Evolutionary conservation across 768 basidiomycete genomes (phyloP), one percentile per base, ranked within the genome.

Genomic region (Gymnopilus dilepis): DNA sequence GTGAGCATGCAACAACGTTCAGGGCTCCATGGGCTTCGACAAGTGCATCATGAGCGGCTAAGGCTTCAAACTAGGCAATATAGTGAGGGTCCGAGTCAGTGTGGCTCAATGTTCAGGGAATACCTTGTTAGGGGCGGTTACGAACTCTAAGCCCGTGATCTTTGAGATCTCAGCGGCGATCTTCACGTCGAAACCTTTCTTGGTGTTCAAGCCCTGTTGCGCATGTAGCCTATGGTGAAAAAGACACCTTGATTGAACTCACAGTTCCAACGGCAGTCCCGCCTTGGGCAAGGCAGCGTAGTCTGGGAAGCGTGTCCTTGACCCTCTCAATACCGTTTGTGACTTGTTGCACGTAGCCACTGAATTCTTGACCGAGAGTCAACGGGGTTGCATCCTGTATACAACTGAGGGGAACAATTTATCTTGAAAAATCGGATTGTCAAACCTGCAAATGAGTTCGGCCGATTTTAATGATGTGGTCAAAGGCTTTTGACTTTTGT

Each of bases 261-360:
- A 95, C 95, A 59, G 97, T 99, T 65, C 97, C 97, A 56, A 99
- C 97, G 48, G 97, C 97, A 38, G 97, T 99, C 50, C 97, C 97
- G 68, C 97, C 97, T 76, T 99, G 97, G 40, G 97, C 97, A 60
- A 99, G 86, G 69, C 88, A 78, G 73, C 90, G 92, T 66, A 99
- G 73, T 48, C 97, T 89, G 45, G 96, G 95, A 56, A 99, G 76
- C 33, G 89, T 88, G 59, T 78, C 87, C 72, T 91, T 86, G 54
- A 94, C 83, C 48, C 97, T 88, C 54, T 86, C 90, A 65, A 99
- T 95, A 63, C 92, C 93, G 75, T 97, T 95, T 19, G 89, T 81
- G 58, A 99, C 74, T 77, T 99, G 97, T 73, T 95, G 92, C 17
- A 95, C 97, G 77, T 99, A 99, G 34, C 97, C 97, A 59, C 92